A percentile compares a stretch with the other conserved stretches of the same genome.
phyloP scores from a whole-genome alignment of 306 rosid species.

The Lathyrus aphaca region DNA sequence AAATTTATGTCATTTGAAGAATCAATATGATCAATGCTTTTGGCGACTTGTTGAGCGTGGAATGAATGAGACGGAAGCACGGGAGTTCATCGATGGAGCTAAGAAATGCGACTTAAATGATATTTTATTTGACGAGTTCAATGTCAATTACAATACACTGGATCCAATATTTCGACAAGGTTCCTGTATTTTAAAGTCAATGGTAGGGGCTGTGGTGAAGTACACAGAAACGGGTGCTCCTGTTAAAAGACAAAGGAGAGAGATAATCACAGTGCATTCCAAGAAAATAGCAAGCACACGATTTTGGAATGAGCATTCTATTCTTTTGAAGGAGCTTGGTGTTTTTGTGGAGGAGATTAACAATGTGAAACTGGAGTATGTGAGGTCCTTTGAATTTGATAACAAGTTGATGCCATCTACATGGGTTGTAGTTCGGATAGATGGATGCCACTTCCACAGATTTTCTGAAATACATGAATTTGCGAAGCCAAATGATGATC shows the following conservation, averaged over 20 bases:
- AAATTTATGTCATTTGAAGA: constrained; percentile 64
- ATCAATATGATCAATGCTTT: constrained; percentile 63
- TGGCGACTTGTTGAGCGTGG: constrained; percentile 71
- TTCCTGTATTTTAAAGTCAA: constrained; percentile 64
- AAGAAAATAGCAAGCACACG: constrained; percentile 60
- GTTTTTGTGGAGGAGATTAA: constrained; percentile 59
- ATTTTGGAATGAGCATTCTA: constrained; percentile 64
- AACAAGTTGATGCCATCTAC: constrained; percentile 68
- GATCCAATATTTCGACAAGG: constrained; percentile 70
- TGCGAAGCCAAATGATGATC: constrained; percentile 85
- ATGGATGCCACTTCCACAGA: constrained; percentile 89
- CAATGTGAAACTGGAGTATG: constrained; percentile 72
- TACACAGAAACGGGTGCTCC: constrained; percentile 63
- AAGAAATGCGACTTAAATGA: constrained; percentile 60
- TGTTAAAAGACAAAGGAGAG: constrained; percentile 61
- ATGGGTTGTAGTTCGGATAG: constrained; percentile 74
- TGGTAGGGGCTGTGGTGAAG: constrained; percentile 71
- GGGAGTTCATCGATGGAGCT: constrained; percentile 53
- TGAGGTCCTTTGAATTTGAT: constrained; percentile 71
- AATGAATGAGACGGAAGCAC: constrained; percentile 60
- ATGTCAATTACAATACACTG: constrained; percentile 63
- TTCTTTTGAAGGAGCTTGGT: constrained; percentile 79
- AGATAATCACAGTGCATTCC: constrained; percentile 52
- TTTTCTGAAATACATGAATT: constrained; percentile 75
- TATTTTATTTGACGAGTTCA: constrained; percentile 64